phyloP scores from a whole-genome alignment of 306 rosid species.

The Casuarina equisetifolia region DNA sequence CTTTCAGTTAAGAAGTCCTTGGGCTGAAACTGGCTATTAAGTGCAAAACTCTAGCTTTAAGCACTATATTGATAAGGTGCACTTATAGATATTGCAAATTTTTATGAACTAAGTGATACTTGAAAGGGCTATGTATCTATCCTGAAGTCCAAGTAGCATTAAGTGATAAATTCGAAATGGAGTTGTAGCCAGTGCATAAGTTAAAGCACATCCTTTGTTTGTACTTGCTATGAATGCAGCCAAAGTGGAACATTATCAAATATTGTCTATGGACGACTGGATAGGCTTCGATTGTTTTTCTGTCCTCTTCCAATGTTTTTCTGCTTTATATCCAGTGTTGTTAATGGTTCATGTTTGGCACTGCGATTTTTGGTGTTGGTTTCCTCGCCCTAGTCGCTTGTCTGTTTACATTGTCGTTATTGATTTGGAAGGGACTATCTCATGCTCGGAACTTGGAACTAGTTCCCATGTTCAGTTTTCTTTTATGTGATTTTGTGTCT shows the following conservation, averaged over 20 bases:
- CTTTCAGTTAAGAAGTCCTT: too few species aligned
- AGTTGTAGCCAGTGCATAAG: background rate
- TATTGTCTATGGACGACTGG: background rate
- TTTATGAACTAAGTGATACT: background rate
- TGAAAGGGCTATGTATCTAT: background rate
- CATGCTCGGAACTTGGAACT: background rate
- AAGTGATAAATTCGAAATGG: background rate
- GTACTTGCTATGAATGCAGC: background rate
- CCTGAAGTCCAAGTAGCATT: background rate
- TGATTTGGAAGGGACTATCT: background rate
- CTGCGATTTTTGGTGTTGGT: background rate
- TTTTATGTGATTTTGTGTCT: constrained; percentile 2
- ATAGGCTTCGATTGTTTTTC: background rate
- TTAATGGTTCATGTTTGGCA: background rate
- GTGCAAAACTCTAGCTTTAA: background rate
- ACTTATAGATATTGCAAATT: background rate
- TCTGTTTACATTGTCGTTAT: background rate
- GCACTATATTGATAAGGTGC: background rate
- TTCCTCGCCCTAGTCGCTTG: background rate
- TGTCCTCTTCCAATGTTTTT: background rate
- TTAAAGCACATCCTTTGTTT: background rate
- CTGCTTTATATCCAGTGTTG: background rate
- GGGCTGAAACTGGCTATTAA: too few species aligned
- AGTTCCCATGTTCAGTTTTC: background rate
- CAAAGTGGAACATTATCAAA: background rate